phyloP scores from a whole-genome alignment of 768 basidiomycete genomes.

The Mycena galopus region DNA sequence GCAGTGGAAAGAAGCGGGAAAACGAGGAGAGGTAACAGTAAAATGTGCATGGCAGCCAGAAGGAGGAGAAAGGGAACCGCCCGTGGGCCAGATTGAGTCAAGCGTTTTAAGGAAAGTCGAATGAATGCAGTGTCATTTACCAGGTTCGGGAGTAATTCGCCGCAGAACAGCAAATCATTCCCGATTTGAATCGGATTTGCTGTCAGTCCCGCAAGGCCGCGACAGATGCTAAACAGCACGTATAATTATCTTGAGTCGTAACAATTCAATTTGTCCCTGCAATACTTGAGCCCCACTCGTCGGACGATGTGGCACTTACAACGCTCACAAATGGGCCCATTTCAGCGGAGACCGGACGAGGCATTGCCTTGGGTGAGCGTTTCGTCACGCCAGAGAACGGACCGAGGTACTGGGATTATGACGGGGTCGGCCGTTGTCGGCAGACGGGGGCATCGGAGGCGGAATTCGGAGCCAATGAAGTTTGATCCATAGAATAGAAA shows the following conservation, averaged over 20 bases:
- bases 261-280: not conserved
- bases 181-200: not conserved
- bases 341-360: no score
- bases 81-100: not conserved
- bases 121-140: not conserved
- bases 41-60: not conserved
- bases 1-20: constrained; percentile 11
- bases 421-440: no score
- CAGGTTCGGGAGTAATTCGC: not conserved
- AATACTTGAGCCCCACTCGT: not conserved
- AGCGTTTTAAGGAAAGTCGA: not conserved
- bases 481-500: no score
- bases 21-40: not conserved
- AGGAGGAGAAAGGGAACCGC: not conserved
- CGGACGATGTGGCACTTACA: no score
- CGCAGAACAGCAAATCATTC: not conserved
- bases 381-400: no score
- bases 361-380: no score
- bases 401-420: no score
- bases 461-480: no score
- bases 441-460: no score
- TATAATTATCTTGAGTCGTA: not conserved
- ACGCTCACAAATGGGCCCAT: no score
- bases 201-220: not conserved
- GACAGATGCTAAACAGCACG: not conserved